Conservation (phyloP, 495 filamentous ascomycete species). For the Cladorrhinum samala region DNA sequence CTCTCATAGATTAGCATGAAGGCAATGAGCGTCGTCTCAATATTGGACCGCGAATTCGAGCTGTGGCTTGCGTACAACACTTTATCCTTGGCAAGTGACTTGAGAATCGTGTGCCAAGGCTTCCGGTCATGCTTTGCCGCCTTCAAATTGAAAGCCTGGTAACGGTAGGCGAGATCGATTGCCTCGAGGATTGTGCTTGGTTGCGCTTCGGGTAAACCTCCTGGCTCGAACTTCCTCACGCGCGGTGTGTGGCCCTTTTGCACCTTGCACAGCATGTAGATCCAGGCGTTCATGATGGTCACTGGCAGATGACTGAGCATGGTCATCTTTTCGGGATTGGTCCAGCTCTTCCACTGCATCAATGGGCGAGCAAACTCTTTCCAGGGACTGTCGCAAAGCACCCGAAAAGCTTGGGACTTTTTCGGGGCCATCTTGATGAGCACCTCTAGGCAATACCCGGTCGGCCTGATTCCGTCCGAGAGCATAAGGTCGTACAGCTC, state of each 20-base stretch:
- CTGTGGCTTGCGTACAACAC: conserved; percentile 7
- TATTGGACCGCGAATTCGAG: neutral
- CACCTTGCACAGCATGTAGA: conserved; percentile 32
- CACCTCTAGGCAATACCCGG: conserved; percentile 26
- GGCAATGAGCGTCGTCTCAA: conserved; percentile 9
- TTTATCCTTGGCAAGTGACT: conserved; percentile 17
- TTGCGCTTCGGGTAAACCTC: neutral
- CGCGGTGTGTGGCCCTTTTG: conserved; percentile 5
- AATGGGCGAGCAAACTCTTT: conserved; percentile 4
- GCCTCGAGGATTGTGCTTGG: conserved; percentile 13
- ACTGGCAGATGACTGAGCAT: conserved; percentile 11
- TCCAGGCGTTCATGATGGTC: conserved; percentile 32
- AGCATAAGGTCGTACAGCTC: conserved; percentile 38
- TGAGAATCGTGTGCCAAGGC: conserved; percentile 25
- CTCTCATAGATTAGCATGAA: conserved; percentile 18
- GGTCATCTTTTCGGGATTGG: neutral
- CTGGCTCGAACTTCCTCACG: neutral
- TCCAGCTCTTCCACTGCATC: conserved; percentile 1
- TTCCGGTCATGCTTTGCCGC: conserved; percentile 8
- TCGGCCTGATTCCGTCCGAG: conserved; percentile 28
- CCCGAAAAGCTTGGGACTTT: conserved; percentile 24
- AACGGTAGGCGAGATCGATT: conserved; percentile 13
- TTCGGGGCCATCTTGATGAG: conserved; percentile 31
- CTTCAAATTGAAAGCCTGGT: conserved; percentile 5
- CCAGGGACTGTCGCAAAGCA: conserved; percentile 32